Conservation (phyloP, 2,329 filamentous ascomycete genomes). For the Colletotrichum acutatum region DNA sequence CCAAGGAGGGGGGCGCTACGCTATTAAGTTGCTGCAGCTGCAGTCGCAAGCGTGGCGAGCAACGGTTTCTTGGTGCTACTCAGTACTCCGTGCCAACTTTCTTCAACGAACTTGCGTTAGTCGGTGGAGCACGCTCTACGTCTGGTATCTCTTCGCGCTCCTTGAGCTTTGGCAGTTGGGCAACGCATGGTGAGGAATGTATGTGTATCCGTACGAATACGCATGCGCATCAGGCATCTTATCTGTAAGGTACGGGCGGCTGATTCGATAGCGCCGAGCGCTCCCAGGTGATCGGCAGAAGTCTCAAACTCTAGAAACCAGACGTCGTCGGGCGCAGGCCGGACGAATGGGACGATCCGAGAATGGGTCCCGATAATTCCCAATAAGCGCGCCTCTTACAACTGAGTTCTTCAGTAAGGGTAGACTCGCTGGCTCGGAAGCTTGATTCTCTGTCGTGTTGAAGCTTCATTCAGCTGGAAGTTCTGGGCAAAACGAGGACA, state of each 20-base stretch:
- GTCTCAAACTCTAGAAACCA: neutral
- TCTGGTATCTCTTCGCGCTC: too few species aligned
- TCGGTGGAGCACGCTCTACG: neutral
- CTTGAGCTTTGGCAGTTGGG: too few species aligned
- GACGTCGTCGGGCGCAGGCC: neutral
- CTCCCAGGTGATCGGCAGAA: neutral
- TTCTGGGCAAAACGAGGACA: neutral
- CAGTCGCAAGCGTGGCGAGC: neutral
- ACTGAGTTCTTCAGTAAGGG: neutral
- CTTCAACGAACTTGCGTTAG: neutral
- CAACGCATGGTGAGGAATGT: neutral
- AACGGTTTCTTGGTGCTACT: neutral
- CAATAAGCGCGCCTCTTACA: neutral
- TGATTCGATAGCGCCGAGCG: neutral
- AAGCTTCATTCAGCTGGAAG: neutral
- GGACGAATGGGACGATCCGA: neutral
- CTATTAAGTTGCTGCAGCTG: too few species aligned
- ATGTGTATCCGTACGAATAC: neutral
- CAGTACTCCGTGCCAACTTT: neutral
- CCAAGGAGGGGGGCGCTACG: too few species aligned
- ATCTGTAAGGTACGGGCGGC: neutral
- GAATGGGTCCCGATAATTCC: neutral
- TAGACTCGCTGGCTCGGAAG: neutral
- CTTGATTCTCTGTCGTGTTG: neutral
- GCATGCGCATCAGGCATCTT: neutral